Evolutionary conservation across 2,329 filamentous ascomycete genomes (phyloP), one percentile per base, ranked within the genome.

Genomic region (Fusarium sp.): DNA sequence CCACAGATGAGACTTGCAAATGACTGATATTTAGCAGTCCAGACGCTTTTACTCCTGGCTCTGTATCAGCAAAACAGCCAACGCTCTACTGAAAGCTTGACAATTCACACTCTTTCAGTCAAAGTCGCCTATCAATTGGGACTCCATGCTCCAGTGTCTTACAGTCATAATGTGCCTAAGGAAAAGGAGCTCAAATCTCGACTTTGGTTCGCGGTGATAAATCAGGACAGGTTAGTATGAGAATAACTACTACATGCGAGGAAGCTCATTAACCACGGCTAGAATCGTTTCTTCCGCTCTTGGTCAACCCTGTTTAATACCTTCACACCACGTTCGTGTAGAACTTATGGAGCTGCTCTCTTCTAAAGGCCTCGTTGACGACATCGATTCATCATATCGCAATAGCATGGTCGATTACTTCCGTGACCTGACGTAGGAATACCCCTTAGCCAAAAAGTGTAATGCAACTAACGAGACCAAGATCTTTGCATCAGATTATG

Each of bases 11-110:
- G 28, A 31, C 28, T 31, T 13, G 28, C 21, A 39, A 22, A 46
- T 47, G 11, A 44, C 40, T 54, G 5, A 31, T 31, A 31, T 4
- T 13, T 31, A 31, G 28, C 28, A 75, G 77, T 80, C 8, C 77
- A 79, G 60, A 66, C 75, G 2, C 52, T 80, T 21, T 69, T 80
- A 7, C 71, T 80, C 2, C 62, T 79, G 3, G 67, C 73, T 3
- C 77, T 69, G 36, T 80, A 76, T 38, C 75, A 79, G 33, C 78
- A 80, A 46, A 79, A 78, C 36, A 78, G 67, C n/a, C 76, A 78
- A 45, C 69, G 76, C 4, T 75, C 77, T 9, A 76, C 77, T 55
- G 75, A 76, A 26, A 79, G 77, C 49, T 73, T 75, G 60, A 71
- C 76, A 5, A 73, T 73, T 2, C 76, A 79, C 46, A 73, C 75